Percentiles rank a stretch among this genome's conserved stretches.
These are phyloP conservation scores for Drechmeria coniospora DNA, from an alignment of 2,329 filamentous ascomycete genomes.

Conservation along the genomic window DNA sequence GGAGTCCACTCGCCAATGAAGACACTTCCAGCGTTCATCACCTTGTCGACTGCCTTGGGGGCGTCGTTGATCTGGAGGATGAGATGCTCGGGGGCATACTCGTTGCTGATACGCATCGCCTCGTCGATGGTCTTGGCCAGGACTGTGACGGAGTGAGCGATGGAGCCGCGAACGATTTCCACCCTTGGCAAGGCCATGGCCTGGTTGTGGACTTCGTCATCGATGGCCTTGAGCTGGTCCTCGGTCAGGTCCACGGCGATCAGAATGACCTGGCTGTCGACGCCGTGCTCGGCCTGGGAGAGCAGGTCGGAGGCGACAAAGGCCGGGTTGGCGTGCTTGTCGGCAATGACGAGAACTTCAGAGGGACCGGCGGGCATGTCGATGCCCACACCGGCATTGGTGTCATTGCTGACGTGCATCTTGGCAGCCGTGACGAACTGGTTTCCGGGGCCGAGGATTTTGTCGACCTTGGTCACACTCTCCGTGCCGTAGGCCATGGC, in stretches of 20 bases:
- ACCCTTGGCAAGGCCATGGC: constrained; percentile 77
- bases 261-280: constrained; percentile 88
- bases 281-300: constrained; percentile 90
- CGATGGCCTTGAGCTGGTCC: constrained; percentile 61
- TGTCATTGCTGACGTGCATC: constrained; percentile 97
- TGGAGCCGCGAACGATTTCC: constrained; percentile 81
- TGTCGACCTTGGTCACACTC: constrained; percentile 90
- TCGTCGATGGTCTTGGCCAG: constrained; percentile 54
- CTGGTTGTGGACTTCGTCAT: constrained; percentile 80
- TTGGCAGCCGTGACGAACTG: constrained; percentile 98
- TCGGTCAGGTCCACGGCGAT: constrained; percentile 72
- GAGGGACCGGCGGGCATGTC: constrained; percentile 97
- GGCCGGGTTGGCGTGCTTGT: constrained; percentile 73
- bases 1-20: constrained; percentile 95
- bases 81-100: constrained; percentile 90
- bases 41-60: constrained; percentile 55
- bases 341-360: constrained; percentile 91
- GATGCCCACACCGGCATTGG: constrained; percentile 84
- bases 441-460: constrained; percentile 94
- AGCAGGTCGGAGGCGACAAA: constrained; percentile 93
- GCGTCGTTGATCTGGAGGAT: constrained; percentile 80
- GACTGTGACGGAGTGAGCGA: constrained; percentile 83
- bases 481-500: constrained; percentile 97
- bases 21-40: constrained; percentile 89
- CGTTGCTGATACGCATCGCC: constrained; percentile 72